A percentile compares a stretch with the other conserved stretches of the same genome.
Evolutionary conservation across 345 rosid genomes (phyloP).

Genomic region (Lepidium aucheri): DNA sequence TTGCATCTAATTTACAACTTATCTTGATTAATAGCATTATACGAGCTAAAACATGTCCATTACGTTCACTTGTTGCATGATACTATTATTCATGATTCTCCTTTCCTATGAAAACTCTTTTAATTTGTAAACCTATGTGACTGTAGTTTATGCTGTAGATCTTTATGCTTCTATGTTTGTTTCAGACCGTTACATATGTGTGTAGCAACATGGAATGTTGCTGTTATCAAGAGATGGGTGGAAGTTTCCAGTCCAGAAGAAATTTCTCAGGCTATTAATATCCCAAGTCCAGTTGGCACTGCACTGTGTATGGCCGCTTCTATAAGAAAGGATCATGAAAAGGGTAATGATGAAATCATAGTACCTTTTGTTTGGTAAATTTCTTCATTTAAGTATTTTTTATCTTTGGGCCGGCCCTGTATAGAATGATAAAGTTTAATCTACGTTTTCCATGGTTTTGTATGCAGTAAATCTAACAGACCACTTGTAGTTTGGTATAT

Average conservation of each 20-base stretch:
- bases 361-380: not conserved
- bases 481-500: not conserved
- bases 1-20: not conserved
- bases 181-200: conserved; percentile 88
- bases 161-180: conserved; percentile 13
- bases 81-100: not conserved
- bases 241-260: conserved; percentile 71
- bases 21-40: not conserved
- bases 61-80: not conserved
- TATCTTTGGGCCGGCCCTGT: too few species aligned
- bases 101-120: not conserved
- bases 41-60: not conserved
- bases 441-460: not conserved
- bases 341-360: conserved; percentile 46
- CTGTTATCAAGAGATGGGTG: conserved; percentile 87
- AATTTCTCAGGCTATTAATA: conserved; percentile 62
- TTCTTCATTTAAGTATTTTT: not conserved
- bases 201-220: conserved; percentile 81
- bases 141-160: not conserved
- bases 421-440: too few species aligned
- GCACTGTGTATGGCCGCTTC: conserved; percentile 94
- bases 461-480: not conserved
- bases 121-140: not conserved
- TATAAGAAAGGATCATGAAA: conserved; percentile 83
- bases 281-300: conserved; percentile 74